Percentiles rank a stretch among this genome's conserved stretches.
These are phyloP conservation scores for Leptosphaerulina australis DNA, from an alignment of 2,329 filamentous ascomycete species.

Conservation along the genomic window DNA sequence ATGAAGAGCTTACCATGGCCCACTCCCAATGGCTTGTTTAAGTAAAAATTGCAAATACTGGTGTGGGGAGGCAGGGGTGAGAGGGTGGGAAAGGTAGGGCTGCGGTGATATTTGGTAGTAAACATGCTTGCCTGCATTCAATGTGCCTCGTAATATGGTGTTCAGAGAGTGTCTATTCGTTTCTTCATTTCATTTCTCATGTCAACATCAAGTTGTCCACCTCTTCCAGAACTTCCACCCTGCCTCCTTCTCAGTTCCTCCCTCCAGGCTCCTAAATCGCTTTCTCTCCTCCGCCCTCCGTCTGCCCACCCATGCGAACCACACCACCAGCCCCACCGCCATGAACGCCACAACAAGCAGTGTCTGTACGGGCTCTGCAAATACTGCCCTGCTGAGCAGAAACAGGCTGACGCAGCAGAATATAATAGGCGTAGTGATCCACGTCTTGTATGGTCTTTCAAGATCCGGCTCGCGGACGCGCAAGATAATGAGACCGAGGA, in stretches of 20 bases:
- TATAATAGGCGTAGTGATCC: constrained; percentile 96
- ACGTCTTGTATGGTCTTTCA: constrained; percentile 90
- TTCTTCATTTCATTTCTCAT: constrained; percentile 7
- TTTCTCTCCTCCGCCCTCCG: constrained; percentile 34
- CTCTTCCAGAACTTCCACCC: constrained; percentile 56
- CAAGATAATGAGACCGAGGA: constrained; percentile 89
- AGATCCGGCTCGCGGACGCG: constrained; percentile 85
- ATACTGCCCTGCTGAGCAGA: constrained; percentile 83
- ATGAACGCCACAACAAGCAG: constrained; percentile 86
- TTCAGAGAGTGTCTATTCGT: background rate
- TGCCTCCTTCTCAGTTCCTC: constrained; percentile 32
- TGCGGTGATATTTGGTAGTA: no score
- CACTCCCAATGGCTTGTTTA: no score
- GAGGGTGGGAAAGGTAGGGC: no score
- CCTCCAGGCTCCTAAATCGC: constrained; percentile 32
- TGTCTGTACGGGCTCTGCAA: constrained; percentile 89
- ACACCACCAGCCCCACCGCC: constrained; percentile 80
- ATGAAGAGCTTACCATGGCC: no score
- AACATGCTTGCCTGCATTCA: no score
- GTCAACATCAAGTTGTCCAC: constrained; percentile 35
- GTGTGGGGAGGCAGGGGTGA: no score
- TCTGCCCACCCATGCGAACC: constrained; percentile 81
- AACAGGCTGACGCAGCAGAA: constrained; percentile 98
- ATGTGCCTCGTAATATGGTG: no score
- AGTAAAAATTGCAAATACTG: background rate